Evolutionary conservation across 2,329 filamentous ascomycete species (phyloP).

Genomic region (Colletotrichum graminicola): DNA sequence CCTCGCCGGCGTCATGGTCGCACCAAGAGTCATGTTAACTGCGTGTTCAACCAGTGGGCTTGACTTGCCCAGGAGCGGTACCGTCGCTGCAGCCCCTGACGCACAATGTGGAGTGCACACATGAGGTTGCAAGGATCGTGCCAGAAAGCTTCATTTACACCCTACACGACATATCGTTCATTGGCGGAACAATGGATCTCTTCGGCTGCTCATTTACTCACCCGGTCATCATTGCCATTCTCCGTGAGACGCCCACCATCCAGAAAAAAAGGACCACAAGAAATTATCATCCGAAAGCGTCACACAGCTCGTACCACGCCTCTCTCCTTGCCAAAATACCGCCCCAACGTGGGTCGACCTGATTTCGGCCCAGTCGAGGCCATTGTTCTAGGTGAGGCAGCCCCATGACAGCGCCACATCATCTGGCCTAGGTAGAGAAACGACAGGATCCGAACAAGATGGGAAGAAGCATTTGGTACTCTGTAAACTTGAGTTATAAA

Average conservation of each 20-base stretch:
- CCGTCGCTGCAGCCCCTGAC: slow-evolving; percentile 12
- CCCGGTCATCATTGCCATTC: slow-evolving; percentile 6
- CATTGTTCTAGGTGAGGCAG: neutral
- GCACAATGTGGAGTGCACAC: slow-evolving; percentile 12
- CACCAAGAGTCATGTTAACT: neutral
- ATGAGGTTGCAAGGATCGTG: slow-evolving; percentile 16
- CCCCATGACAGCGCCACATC: slow-evolving; percentile 4
- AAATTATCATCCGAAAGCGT: neutral
- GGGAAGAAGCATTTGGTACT: neutral
- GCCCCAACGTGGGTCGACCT: slow-evolving; percentile 14
- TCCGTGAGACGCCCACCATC: neutral
- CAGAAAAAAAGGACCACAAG: neutral
- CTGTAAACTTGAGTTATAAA: slow-evolving; percentile 12
- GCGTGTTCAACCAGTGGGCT: neutral
- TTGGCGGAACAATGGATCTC: slow-evolving; percentile 21
- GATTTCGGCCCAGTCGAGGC: slow-evolving; percentile 14
- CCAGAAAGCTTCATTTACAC: slow-evolving; percentile 25
- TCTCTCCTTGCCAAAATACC: neutral
- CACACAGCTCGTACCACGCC: slow-evolving; percentile 2
- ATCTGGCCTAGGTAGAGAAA: neutral
- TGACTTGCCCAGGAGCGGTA: neutral
- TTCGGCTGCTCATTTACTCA: slow-evolving; percentile 12
- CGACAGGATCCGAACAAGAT: neutral
- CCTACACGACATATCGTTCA: slow-evolving; percentile 13
- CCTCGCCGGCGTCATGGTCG: neutral